A percentile compares a stretch with the other conserved stretches of the same genome.
Conservation (phyloP, 768 basidiomycete genomes). For the Neoboletus magnificus region DNA sequence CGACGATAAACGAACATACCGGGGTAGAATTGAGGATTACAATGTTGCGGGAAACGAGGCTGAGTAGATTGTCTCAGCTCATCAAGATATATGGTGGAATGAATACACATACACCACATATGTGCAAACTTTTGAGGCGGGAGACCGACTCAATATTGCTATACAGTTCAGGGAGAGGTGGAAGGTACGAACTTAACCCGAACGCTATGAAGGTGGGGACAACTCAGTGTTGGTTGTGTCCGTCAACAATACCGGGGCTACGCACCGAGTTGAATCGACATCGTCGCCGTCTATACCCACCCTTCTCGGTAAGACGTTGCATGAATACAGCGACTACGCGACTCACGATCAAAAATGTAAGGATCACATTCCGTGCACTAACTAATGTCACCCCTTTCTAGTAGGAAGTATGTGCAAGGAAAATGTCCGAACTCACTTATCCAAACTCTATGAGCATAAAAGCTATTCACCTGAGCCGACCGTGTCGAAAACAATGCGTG, state of each 20-base stretch:
- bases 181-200: conserved; percentile 5
- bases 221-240: not conserved
- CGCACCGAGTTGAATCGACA: conserved; percentile 5
- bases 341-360: conserved; percentile 9
- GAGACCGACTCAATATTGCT: not conserved
- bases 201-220: not conserved
- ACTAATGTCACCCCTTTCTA: not conserved
- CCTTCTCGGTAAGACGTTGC: not conserved
- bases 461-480: not conserved
- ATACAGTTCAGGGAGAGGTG: not conserved
- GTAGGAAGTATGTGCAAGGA: not conserved
- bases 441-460: conserved; percentile 13
- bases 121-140: not conserved
- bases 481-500: not conserved
- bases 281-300: too few species aligned
- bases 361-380: not conserved
- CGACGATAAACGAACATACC: not conserved
- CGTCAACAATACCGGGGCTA: not conserved
- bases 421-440: conserved; percentile 4
- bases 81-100: not conserved
- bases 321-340: not conserved
- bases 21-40: not conserved
- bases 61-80: not conserved
- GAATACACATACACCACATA: not conserved
- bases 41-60: not conserved